Evolutionary conservation across 306 rosid genomes (phyloP).

Genomic region (Trichosanthes truncata): DNA sequence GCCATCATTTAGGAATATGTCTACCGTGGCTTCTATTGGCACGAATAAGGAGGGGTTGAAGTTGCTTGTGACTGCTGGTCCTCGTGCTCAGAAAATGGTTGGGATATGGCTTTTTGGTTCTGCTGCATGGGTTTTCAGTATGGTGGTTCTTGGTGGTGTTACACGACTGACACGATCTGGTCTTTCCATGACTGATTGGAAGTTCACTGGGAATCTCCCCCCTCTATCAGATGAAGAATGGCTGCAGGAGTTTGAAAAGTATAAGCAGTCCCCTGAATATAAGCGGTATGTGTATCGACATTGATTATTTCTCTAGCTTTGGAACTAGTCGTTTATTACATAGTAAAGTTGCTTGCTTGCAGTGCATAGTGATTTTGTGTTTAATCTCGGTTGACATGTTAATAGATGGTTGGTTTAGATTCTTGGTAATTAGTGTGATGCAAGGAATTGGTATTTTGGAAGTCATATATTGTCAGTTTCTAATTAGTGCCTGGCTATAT

Average conservation of each 20-base stretch:
- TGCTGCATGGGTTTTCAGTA: slow-evolving; percentile 89
- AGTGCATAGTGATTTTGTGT: background rate
- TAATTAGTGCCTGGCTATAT: background rate
- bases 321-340: background rate
- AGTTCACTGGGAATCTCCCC: slow-evolving; percentile 62
- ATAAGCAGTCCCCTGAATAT: slow-evolving; percentile 81
- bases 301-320: background rate
- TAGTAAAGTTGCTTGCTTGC: background rate
- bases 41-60: slow-evolving; percentile 43
- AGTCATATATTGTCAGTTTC: background rate
- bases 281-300: slow-evolving; percentile 35
- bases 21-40: slow-evolving; percentile 27
- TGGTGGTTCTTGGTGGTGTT: slow-evolving; percentile 85
- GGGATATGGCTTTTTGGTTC: slow-evolving; percentile 91
- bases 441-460: background rate
- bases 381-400: background rate
- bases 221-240: slow-evolving; percentile 65
- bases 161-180: slow-evolving; percentile 86
- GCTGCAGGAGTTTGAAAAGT: slow-evolving; percentile 65
- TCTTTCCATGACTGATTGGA: slow-evolving; percentile 97
- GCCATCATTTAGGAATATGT: slow-evolving; percentile 34
- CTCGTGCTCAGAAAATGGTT: slow-evolving; percentile 56
- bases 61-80: slow-evolving; percentile 61
- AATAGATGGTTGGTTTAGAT: background rate
- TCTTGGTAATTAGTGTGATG: background rate